phyloP scores from a whole-genome alignment of 768 basidiomycete species.

The Psilocybe azurescens region DNA sequence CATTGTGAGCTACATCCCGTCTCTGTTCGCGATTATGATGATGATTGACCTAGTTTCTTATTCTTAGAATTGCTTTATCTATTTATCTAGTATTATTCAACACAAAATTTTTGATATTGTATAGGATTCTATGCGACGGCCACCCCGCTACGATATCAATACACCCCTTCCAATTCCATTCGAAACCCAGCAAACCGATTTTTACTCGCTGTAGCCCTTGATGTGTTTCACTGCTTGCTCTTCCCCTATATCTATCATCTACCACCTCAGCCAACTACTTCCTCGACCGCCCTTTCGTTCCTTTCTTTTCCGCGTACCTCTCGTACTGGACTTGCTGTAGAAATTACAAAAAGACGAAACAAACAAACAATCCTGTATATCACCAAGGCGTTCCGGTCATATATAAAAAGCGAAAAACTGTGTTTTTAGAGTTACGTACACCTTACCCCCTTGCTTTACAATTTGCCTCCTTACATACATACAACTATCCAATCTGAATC shows the following conservation, averaged over 20 bases:
- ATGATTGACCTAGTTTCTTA: background rate
- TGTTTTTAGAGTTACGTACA: conserved; percentile 4
- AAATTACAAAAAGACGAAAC: background rate
- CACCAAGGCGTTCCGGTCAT: background rate
- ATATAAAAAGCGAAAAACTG: background rate
- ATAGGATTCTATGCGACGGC: conserved; percentile 17
- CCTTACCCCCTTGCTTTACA: background rate
- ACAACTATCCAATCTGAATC: background rate
- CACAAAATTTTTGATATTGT: conserved; percentile 21
- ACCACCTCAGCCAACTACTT: background rate
- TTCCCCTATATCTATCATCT: background rate
- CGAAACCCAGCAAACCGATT: background rate
- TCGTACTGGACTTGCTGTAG: conserved; percentile 2
- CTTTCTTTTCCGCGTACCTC: background rate
- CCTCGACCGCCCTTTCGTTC: background rate
- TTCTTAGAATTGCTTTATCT: conserved; percentile 25
- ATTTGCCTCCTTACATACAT: background rate
- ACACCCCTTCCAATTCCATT: conserved; percentile 2
- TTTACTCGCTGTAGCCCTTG: background rate
- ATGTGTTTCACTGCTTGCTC: background rate
- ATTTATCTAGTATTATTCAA: conserved; percentile 24
- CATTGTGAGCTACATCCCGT: conserved; percentile 18
- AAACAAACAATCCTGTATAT: conserved; percentile 2
- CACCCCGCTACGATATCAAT: background rate
- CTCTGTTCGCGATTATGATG: background rate